Conservation (phyloP, 306 rosid species). For the Benincasa hispida region DNA sequence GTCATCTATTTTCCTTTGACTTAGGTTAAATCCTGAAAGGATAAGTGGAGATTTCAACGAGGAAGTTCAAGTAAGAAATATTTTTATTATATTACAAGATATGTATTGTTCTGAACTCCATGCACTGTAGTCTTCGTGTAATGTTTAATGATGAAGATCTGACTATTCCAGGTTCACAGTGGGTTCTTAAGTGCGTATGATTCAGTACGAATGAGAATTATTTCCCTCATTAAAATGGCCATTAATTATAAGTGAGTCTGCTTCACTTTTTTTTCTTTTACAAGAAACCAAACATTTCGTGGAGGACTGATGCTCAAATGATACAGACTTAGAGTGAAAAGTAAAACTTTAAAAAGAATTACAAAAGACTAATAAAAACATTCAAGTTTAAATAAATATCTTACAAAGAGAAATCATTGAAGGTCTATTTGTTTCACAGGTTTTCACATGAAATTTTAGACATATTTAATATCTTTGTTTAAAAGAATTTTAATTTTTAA, state of each 20-base stretch:
- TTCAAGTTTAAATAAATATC: not conserved
- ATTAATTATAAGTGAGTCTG: conserved; percentile 56
- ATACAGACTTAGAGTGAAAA: not conserved
- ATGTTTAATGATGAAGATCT: conserved; percentile 10
- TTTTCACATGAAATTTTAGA: too few relatives aligned
- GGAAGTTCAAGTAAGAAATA: conserved; percentile 71
- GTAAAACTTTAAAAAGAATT: not conserved
- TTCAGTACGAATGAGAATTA: conserved; percentile 75
- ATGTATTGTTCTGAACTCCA: not conserved
- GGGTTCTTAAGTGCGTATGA: conserved; percentile 94
- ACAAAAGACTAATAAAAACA: not conserved
- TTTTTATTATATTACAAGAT: not conserved
- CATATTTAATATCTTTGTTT: too few relatives aligned
- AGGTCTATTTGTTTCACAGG: too few relatives aligned
- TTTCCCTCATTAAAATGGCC: conserved; percentile 69
- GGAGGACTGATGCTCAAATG: not conserved
- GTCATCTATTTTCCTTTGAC: conserved; percentile 12
- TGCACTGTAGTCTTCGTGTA: not conserved
- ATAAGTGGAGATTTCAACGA: conserved; percentile 95
- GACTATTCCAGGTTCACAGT: conserved; percentile 76
- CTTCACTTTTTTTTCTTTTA: not conserved
- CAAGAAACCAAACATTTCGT: not conserved
- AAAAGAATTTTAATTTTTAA: too few relatives aligned
- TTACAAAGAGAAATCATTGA: not conserved
- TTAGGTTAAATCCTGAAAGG: conserved; percentile 92